Evolutionary conservation across 139 green algal species (phyloP), one percentile per base, ranked within the genome.

Genomic region (Pseudopediastrum boryanum): DNA sequence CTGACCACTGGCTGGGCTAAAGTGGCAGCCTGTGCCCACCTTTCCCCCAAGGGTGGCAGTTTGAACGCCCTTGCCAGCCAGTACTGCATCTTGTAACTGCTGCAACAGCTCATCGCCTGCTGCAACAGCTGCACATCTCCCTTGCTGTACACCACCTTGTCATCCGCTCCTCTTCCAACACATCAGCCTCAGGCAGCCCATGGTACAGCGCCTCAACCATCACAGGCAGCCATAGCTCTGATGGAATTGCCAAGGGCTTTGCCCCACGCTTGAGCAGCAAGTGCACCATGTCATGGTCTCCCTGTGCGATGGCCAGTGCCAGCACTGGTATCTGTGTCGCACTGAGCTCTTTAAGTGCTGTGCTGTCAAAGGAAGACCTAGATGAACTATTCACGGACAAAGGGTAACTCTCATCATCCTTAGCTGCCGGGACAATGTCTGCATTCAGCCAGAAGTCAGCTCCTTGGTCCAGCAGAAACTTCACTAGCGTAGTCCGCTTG

Each of bases 261-360:
- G 64, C 64, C 50, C 64, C 64, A 25, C 64, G 64, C 8, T 48
- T 51, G 21, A 71, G 64, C 36, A 71, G 64, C 64, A 50, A 25
- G 10, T 54, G 64, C 6, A 71, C 35, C 64, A 71, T 71, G 23
- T 71, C 9, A 35, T 71, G 35, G 35, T 71, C 64, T 16, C 21
- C 7, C 64, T 52, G 64, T 19, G 33, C 64, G 6, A 52, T 25
- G 19, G 64, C 64, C 12, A 71, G 8, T 4, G 64, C 64, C 5
- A 71, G 35, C 35, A 52, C 35, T 48, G 35, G 23, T 42, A 10
- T 36, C 44, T 12, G 13, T 36, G n/a, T 8, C 12, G 12, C 9
- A 27, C 21, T 35, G 61, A 41, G 61, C 27, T 13, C 9, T 44
- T 39, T 70, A 10, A 9, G 21, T 29, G 5, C 6, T 16, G 43